These are phyloP conservation scores for Mycena galericulata DNA, from an alignment of 768 basidiomycete genomes.

Conservation along the genomic window DNA sequence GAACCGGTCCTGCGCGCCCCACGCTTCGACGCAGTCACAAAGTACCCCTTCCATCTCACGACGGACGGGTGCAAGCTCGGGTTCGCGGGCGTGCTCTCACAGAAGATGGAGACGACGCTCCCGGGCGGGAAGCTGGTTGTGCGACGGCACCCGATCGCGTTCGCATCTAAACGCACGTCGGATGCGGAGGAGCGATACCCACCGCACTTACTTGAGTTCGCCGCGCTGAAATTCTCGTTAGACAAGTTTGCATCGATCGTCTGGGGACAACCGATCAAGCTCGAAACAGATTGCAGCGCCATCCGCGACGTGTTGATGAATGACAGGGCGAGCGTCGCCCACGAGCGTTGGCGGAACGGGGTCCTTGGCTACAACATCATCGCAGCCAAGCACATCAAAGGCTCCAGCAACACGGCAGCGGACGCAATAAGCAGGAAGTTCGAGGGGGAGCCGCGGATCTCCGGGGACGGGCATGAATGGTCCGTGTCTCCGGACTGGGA, in stretches of 20 bases:
- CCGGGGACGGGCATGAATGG: not conserved
- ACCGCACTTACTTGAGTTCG: conserved; percentile 32
- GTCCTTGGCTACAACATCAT: not conserved
- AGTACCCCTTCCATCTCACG: conserved; percentile 41
- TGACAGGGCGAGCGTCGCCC: not conserved
- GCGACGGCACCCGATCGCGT: conserved; percentile 43
- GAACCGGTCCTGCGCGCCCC: not conserved
- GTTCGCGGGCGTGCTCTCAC: conserved; percentile 37
- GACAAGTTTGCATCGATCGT: not conserved
- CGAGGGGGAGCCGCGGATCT: not conserved
- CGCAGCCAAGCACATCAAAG: not conserved
- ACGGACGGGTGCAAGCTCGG: conserved; percentile 42
- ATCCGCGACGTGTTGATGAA: not conserved
- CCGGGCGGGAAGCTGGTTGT: conserved; percentile 24
- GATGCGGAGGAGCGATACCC: conserved; percentile 42
- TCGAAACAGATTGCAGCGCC: not conserved
- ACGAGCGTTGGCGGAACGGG: not conserved
- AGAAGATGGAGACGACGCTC: not conserved
- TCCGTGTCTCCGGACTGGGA: not conserved
- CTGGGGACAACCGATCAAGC: not conserved
- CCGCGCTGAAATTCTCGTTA: too few relatives aligned
- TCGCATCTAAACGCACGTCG: conserved; percentile 49
- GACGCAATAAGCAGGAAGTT: not conserved
- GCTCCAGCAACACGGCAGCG: not conserved
- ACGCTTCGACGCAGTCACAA: conserved; percentile 30